Evolutionary conservation across 768 basidiomycete species (phyloP).

Genomic region (Porphyrellus cyaneotinctus): DNA sequence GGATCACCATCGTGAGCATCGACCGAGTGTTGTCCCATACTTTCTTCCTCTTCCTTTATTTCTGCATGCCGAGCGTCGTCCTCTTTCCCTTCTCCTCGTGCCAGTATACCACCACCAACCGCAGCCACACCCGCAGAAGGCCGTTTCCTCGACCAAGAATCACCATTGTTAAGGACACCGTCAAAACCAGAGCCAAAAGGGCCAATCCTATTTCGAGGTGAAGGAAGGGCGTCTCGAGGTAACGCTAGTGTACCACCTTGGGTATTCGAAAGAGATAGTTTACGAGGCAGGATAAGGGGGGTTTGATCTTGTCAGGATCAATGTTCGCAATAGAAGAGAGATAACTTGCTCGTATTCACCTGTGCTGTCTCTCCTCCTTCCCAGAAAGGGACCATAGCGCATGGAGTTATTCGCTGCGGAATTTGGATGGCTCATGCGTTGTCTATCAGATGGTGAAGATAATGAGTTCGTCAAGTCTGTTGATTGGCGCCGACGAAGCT

Average conservation of each 20-base stretch:
- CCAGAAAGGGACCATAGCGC: slow-evolving; percentile 55
- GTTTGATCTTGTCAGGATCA: slow-evolving; percentile 49
- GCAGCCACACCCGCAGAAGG: slow-evolving; percentile 55
- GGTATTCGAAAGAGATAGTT: slow-evolving; percentile 62
- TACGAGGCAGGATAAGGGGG: slow-evolving; percentile 53
- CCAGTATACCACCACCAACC: slow-evolving; percentile 28
- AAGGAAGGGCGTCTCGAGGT: slow-evolving; percentile 58
- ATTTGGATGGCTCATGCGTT: slow-evolving; percentile 50
- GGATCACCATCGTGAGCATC: slow-evolving; percentile 8
- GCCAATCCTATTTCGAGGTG: slow-evolving; percentile 60
- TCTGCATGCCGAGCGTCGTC: slow-evolving; percentile 41
- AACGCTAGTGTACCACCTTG: slow-evolving; percentile 48
- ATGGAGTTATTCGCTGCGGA: slow-evolving; percentile 51
- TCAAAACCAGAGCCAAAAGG: slow-evolving; percentile 62
- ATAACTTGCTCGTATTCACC: slow-evolving; percentile 37
- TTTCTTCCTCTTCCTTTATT: slow-evolving; percentile 61
- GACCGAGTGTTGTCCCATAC: slow-evolving; percentile 1
- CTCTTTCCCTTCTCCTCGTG: slow-evolving; percentile 40
- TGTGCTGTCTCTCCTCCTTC: slow-evolving; percentile 64
- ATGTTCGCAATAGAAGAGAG: slow-evolving; percentile 5
- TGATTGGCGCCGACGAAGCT: slow-evolving; percentile 81
- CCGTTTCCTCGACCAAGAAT: slow-evolving; percentile 68
- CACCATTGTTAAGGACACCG: slow-evolving; percentile 62
- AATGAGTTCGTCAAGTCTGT: slow-evolving; percentile 65
- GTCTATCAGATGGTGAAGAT: slow-evolving; percentile 54